Conservation (phyloP, 2,329 filamentous ascomycete species). For the Sporothrix brunneoviolacea region DNA sequence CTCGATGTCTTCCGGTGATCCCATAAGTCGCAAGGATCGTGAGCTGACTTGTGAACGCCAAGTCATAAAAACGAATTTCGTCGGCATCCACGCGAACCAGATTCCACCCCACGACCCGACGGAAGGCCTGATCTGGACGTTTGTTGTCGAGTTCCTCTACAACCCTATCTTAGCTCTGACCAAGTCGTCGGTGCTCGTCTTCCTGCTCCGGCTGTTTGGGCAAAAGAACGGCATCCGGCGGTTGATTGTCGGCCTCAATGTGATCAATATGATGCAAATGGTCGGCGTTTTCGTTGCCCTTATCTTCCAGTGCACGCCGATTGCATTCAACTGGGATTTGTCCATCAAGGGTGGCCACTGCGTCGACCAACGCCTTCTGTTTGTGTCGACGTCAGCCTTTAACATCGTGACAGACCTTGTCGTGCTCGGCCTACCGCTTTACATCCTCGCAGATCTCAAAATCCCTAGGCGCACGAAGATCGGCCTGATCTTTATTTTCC, state of each 20-base stretch:
- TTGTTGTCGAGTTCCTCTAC: slow-evolving; percentile 29
- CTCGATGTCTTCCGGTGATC: too few species aligned
- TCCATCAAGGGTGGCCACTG: slow-evolving; percentile 34
- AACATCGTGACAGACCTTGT: slow-evolving; percentile 38
- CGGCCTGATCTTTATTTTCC: slow-evolving; percentile 25
- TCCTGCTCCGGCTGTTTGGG: slow-evolving; percentile 26
- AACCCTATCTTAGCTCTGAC: slow-evolving; percentile 30
- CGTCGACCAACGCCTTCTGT: slow-evolving; percentile 24
- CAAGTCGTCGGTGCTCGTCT: slow-evolving; percentile 29
- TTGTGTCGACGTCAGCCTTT: slow-evolving; percentile 30
- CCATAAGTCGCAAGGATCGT: too few species aligned
- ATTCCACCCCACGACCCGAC: slow-evolving; percentile 23
- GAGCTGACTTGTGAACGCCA: too few species aligned
- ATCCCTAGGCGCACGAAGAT: slow-evolving; percentile 25
- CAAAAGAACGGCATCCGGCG: slow-evolving; percentile 24
- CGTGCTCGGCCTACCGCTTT: slow-evolving; percentile 35
- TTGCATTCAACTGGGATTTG: slow-evolving; percentile 38
- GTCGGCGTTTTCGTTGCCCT: slow-evolving; percentile 27
- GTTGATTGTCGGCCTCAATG: slow-evolving; percentile 25
- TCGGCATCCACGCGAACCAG: slow-evolving; percentile 21
- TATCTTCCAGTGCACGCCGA: slow-evolving; percentile 33
- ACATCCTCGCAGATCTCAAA: slow-evolving; percentile 23
- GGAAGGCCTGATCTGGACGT: slow-evolving; percentile 25
- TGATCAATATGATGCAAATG: slow-evolving; percentile 26
- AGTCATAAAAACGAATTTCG: slow-evolving; percentile 28